These are phyloP conservation scores for Claviceps quebecensis DNA, from an alignment of 2,329 filamentous ascomycete genomes.

Conservation along the genomic window DNA sequence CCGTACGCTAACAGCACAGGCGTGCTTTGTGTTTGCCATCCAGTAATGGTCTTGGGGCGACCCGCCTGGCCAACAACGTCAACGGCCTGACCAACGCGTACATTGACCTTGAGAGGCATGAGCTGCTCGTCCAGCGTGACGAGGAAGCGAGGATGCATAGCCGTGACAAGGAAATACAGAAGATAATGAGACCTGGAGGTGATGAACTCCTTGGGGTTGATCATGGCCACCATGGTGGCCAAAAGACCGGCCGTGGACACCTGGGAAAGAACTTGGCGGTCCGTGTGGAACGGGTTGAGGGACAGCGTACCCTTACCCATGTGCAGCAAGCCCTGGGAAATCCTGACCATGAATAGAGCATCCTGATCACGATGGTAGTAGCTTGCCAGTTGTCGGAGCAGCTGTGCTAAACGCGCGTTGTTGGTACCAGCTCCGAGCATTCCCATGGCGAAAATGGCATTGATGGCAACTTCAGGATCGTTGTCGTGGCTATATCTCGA, in stretches of 20 bases:
- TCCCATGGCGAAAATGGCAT: constrained; percentile 98
- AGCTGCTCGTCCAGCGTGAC: constrained; percentile 92
- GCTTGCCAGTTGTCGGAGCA: constrained; percentile 85
- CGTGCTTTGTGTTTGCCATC: constrained; percentile 99
- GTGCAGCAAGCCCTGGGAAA: constrained; percentile 91
- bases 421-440: constrained; percentile 93
- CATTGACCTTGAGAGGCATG: constrained; percentile 86
- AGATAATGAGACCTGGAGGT: constrained; percentile 67
- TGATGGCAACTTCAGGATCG: constrained; percentile 94
- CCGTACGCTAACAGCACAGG: constrained; percentile 89
- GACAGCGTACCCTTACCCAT: constrained; percentile 98
- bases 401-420: constrained; percentile 88
- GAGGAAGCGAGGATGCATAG: constrained; percentile 93
- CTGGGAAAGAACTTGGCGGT: constrained; percentile 85
- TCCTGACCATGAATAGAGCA: constrained; percentile 96
- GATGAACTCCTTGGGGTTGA: constrained; percentile 82
- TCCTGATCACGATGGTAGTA: constrained; percentile 98
- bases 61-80: constrained; percentile 96
- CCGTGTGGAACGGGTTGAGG: constrained; percentile 97
- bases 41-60: constrained; percentile 95
- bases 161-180: constrained; percentile 90
- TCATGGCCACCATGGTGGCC: constrained; percentile 81
- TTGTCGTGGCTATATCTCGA: constrained; percentile 98
- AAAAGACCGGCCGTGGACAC: constrained; percentile 83
- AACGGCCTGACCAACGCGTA: constrained; percentile 92